Evolutionary conservation across 2,329 filamentous ascomycete genomes (phyloP), one percentile per base, ranked within the genome.

Genomic region (Nemania abortiva): DNA sequence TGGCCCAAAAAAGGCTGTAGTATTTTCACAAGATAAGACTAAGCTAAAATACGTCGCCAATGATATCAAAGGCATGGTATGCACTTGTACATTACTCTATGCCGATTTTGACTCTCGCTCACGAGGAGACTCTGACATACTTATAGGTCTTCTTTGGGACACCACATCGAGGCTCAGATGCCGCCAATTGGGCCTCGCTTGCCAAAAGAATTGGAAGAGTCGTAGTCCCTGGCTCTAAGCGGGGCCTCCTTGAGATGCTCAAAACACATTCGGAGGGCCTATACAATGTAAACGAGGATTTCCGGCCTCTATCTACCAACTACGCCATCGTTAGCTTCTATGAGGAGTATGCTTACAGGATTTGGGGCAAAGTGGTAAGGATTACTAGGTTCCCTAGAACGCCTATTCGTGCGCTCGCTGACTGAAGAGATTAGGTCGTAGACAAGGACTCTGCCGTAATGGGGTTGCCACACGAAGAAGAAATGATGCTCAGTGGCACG

Each of bases 111-210:
- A n/a, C 20, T 49, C 6, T 24, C 50, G 11, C 45, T 62, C 15
- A 49, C 27, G 9, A 49, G 6, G 22, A 18, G 11, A n/a, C 2
- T 6, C n/a, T 10, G 9, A 7, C 18, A 22, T 10, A 1, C 18
- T 15, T n/a, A 29, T 50, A 63, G 60, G 60, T 63, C 27, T 63
- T 63, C 18, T 56, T 63, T 15, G 60, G 60, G 50, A 63, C 60
- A 63, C 60, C 60, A 49, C 60, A 63, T 22, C 52, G 60, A 37
- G 60, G 60, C n/a, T 27, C 60, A 2, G 60, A 63, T 11, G 39
- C 39, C 2, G 60, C 60, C 37, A 13, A 47, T 0, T 63, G 50
- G 52, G 52, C 24, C 11, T 3, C 11, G 13, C 7, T 37, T 20
- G 39, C 11, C n/a, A 24, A 6, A 5, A 55, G 24, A n/a, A 63